Evolutionary conservation across 23 red algal species (phyloP).

Genomic region (Agarophyton chilense): DNA sequence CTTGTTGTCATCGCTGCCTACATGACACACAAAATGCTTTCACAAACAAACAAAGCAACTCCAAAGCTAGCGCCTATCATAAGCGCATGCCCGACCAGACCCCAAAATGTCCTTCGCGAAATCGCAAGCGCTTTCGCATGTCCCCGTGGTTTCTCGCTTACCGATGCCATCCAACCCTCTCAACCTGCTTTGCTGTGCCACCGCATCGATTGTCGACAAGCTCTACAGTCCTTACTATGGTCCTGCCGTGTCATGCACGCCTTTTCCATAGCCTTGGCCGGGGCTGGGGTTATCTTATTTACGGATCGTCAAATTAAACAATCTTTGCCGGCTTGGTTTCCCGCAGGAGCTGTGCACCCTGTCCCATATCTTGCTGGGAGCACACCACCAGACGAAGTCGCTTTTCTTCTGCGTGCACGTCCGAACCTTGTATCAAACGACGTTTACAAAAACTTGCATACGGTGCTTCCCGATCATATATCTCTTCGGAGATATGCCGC

Average conservation of each 20-base stretch:
- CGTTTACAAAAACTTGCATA: neutral
- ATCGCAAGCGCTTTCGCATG: neutral
- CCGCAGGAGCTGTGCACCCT: neutral
- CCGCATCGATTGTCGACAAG: neutral
- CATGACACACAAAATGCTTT: too few species aligned
- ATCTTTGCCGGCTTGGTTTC: neutral
- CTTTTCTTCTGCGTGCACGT: constrained; percentile 6
- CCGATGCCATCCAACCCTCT: neutral
- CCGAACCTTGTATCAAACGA: neutral
- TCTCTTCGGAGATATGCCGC: neutral
- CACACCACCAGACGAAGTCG: neutral
- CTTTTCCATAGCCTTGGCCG: neutral
- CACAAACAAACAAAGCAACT: neutral
- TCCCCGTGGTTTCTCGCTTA: neutral
- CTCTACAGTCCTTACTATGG: neutral
- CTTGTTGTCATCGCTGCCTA: too few species aligned
- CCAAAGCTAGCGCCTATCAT: neutral
- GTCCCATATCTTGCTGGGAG: neutral
- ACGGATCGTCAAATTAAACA: neutral
- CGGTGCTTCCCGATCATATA: neutral
- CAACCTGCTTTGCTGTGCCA: neutral
- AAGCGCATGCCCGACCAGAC: neutral
- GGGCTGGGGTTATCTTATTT: neutral
- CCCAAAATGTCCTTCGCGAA: neutral
- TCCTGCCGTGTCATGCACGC: neutral